Base-by-base conservation (phyloP, 2,329 filamentous ascomycete species). In the Ciborinia camelliae region DNA sequence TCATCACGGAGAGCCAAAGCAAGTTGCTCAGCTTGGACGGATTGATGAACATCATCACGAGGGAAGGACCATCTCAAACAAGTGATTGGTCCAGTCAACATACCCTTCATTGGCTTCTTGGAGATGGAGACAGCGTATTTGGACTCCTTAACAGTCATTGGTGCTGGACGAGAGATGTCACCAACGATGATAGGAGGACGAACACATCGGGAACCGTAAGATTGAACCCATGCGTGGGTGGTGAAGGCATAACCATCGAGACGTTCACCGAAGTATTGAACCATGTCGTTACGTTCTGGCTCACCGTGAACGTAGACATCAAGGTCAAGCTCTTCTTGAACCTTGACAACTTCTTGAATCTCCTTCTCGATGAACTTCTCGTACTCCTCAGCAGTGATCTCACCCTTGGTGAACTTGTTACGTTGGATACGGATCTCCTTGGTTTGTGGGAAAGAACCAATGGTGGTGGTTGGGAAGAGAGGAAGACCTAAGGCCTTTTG, bases 271-370 rank as follows among this genome's bases (percentile, higher is more conserved):
- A 99, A 99, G 89, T 97, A 99, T 82, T 99, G 95, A 62, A 99
- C 95, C 95, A 99, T 99, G 88, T 99, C 95, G 84, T 99, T 99
- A 80, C 95, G 92, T 88, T 99, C 95, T 67, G 95, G 95, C 86
- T 99, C 95, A 78, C 95, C 95, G 84, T 99, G 95, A 71, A 99
- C 95, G 78, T 90, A 91, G 79, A 99, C 95, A 74, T 99, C 95
- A 63, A 99, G 89, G 79, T 87, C 92, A 76, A 99, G 93, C 84
- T 98, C 95, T 76, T 98, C 92, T 84, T 99, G 95, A 80, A 98
- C 91, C 85, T 92, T 91, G 81, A 99, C 86, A 77, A 94, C 92
- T 69, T 96, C 89, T 76, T 92, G 84, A 75, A 99, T 99, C 87
- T 99, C 95, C 85, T 96, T 90, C 86, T 98, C 91, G 74, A 99